Evolutionary conservation across 129 eudicot genomes (phyloP).

Genomic region (Chrysanthemum makinoi): DNA sequence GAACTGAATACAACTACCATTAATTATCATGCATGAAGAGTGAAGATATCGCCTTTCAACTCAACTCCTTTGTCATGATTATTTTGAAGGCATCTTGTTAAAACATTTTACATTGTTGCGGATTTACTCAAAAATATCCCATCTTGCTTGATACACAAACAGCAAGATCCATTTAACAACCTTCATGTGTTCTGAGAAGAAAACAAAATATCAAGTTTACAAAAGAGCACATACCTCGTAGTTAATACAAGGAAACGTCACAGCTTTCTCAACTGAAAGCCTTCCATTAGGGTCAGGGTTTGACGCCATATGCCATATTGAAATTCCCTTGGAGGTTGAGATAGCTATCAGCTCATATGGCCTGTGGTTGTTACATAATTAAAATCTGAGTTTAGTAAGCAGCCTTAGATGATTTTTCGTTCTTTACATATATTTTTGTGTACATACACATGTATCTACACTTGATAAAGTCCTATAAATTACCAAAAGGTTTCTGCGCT

Average conservation of each 20-base stretch:
- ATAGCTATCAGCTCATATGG: slow-evolving; percentile 84
- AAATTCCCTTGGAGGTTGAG: slow-evolving; percentile 76
- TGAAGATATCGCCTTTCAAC: too few relatives aligned
- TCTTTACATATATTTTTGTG: not conserved
- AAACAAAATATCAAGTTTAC: not conserved
- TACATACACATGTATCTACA: not conserved
- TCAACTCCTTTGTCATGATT: too few relatives aligned
- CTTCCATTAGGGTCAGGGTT: slow-evolving; percentile 73
- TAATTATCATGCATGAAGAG: too few relatives aligned
- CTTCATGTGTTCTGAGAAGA: too few relatives aligned
- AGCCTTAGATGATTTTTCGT: not conserved
- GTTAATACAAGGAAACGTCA: slow-evolving; percentile 55
- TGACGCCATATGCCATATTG: slow-evolving; percentile 84
- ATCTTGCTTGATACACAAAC: too few relatives aligned
- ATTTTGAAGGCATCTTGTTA: too few relatives aligned
- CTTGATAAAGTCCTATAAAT: not conserved
- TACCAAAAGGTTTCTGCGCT: not conserved
- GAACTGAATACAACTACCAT: too few relatives aligned
- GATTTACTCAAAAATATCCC: too few relatives aligned
- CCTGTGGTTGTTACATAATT: slow-evolving; percentile 38
- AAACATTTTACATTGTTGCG: too few relatives aligned
- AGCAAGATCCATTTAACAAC: too few relatives aligned
- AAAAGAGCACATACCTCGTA: slow-evolving; percentile 48
- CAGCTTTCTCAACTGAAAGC: slow-evolving; percentile 70
- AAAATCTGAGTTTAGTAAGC: slow-evolving; percentile 6